Base-by-base conservation (phyloP, 208 protist species). In the Porcisia deanei region DNA sequence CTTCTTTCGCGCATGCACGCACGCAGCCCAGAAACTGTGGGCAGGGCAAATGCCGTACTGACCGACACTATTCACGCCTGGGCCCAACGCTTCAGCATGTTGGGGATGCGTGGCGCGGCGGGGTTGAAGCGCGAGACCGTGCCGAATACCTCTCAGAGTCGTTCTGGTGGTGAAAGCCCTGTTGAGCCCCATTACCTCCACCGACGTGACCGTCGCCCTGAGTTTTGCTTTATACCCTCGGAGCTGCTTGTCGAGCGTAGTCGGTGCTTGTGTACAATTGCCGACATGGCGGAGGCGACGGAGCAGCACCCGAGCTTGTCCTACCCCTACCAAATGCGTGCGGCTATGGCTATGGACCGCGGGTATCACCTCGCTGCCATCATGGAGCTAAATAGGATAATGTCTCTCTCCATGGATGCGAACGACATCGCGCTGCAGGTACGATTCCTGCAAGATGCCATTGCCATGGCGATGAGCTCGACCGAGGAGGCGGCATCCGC, bases 261-360 rank as follows among this genome's bases (percentile, higher is more conserved):
- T 60, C 79, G 75, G 54, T 80, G 73, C 41, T 71, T 79, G 57
- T 54, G 63, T 52, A 67, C 53, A 25, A 61, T 78, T 9, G 68
- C 61, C 5, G 84, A 86, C 68, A 61, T 85, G 0, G 73, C 67
- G 18, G 81, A 77, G 64, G 80, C 84, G 5, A 83, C 77, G n/a
- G 59, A 69, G 53, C 71, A 79, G 54, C 61, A 85, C 61, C 85
- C 81, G 5, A 70, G 43, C n/a, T 63, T 85, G 37, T 85, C 84
- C 6, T 79, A 85, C 71, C 84, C 84, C 0, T 85, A 85, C 43
- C 82, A 81, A 58, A 75, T 86, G 64, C 81, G 85, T 53, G 85
- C 85, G 3, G 85, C 85, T 25, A 79, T 82, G 76, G 69, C 67
- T 34, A 90, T 90, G 85, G 86, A 90, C 73, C 61, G 76, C 18